These are phyloP conservation scores for Cantharellus anzutake DNA, from an alignment of 768 basidiomycete genomes.

Conservation along the genomic window DNA sequence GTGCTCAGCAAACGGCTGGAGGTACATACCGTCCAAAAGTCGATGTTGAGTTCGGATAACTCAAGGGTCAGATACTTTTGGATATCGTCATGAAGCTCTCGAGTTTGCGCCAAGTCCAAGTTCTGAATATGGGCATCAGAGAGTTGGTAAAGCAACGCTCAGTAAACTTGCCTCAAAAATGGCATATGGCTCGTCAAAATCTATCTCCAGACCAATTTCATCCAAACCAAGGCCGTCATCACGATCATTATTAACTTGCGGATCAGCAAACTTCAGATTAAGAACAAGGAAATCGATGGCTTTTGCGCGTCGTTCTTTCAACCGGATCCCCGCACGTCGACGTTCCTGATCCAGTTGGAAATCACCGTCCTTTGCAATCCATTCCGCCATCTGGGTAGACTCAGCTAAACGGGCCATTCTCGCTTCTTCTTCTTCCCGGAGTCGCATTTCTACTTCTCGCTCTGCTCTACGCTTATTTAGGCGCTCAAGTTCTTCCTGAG, in stretches of 20 bases:
- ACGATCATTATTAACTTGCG: constrained; percentile 34
- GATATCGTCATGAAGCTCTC: constrained; percentile 89
- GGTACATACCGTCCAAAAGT: constrained; percentile 85
- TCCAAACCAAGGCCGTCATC: constrained; percentile 47
- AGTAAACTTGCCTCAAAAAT: constrained; percentile 66
- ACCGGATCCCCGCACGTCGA: constrained; percentile 74
- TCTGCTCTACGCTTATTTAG: constrained; percentile 82
- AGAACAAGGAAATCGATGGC: constrained; percentile 96
- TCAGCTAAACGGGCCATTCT: constrained; percentile 79
- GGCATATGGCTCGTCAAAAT: constrained; percentile 94
- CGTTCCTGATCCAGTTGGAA: constrained; percentile 94
- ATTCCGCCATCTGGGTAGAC: constrained; percentile 94
- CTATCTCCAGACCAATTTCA: constrained; percentile 85
- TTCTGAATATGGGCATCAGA: constrained; percentile 30
- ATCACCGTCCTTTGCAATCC: constrained; percentile 91
- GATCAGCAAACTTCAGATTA: constrained; percentile 81
- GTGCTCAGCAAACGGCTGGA: not conserved
- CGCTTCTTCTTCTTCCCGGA: constrained; percentile 86
- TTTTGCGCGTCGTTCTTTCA: constrained; percentile 92
- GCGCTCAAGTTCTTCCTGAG: constrained; percentile 69
- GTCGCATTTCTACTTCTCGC: constrained; percentile 69
- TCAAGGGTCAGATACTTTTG: constrained; percentile 81
- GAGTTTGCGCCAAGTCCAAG: constrained; percentile 67
- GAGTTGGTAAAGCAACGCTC: not conserved
- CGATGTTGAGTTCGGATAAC: constrained; percentile 64